Percentiles rank a stretch among this genome's conserved stretches.
Conservation (phyloP, 495 filamentous ascomycete genomes). For the Pyronema omphalodes region DNA sequence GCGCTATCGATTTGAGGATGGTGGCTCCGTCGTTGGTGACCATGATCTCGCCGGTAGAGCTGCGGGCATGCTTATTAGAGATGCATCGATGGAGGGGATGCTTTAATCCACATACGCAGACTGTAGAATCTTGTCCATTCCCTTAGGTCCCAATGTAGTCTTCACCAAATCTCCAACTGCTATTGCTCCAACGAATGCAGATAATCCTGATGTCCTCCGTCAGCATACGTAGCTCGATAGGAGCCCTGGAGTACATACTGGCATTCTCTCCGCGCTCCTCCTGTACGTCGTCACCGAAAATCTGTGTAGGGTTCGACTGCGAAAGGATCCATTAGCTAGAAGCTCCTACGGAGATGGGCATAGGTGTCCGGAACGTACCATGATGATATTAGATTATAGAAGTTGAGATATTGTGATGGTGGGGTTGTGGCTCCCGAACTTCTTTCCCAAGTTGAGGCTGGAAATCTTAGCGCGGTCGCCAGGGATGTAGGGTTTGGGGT, state of each 20-base stretch:
- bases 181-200: slow-evolving; percentile 91
- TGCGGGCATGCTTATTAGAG: slow-evolving; percentile 22
- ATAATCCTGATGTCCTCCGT: slow-evolving; percentile 32
- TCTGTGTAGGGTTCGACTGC: slow-evolving; percentile 68
- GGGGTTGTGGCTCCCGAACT: slow-evolving; percentile 2
- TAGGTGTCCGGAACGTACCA: background rate
- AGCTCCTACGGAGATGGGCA: background rate
- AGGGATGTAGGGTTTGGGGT: background rate
- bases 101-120: slow-evolving; percentile 46
- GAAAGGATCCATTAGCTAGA: background rate
- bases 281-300: slow-evolving; percentile 91
- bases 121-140: slow-evolving; percentile 99
- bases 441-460: background rate
- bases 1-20: slow-evolving; percentile 94
- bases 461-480: background rate
- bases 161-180: slow-evolving; percentile 94
- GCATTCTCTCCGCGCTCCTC: slow-evolving; percentile 99
- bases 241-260: slow-evolving; percentile 29
- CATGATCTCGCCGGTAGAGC: slow-evolving; percentile 89
- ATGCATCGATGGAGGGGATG: background rate
- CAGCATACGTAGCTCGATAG: background rate
- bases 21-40: slow-evolving; percentile 98
- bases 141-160: slow-evolving; percentile 90
- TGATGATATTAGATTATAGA: slow-evolving; percentile 2
- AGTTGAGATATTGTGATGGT: slow-evolving; percentile 1